Percentiles rank a stretch among this genome's conserved stretches.
Evolutionary conservation across 73 alveolate species (phyloP).

Genomic region (Tetrahymena elliotti): DNA sequence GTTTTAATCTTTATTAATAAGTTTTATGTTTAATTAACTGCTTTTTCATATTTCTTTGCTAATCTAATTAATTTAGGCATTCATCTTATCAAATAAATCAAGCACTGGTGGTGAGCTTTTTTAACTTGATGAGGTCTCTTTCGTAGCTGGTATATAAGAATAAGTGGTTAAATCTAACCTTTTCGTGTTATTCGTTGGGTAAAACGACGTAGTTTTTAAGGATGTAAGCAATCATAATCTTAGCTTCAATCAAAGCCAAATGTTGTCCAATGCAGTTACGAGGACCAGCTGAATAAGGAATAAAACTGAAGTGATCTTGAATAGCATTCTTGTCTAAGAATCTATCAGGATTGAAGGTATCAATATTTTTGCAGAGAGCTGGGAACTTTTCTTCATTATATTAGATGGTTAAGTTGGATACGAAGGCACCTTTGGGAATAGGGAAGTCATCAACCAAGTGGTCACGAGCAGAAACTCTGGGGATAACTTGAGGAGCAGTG

Average conservation of each 20-base stretch:
- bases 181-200: conserved; percentile 8
- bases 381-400: background rate
- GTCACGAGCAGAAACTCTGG: background rate
- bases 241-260: conserved; percentile 28
- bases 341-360: background rate
- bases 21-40: background rate
- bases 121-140: background rate
- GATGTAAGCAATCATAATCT: conserved; percentile 8
- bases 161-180: background rate
- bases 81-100: background rate
- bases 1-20: no score
- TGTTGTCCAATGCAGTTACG: conserved; percentile 41
- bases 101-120: background rate
- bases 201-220: background rate
- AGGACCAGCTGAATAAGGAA: conserved; percentile 40
- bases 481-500: background rate
- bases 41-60: background rate
- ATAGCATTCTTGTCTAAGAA: background rate
- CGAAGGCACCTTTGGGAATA: background rate
- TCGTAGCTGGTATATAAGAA: background rate
- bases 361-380: background rate
- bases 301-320: conserved; percentile 1
- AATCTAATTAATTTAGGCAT: background rate
- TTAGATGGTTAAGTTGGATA: background rate
- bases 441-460: background rate